Evolutionary conservation across 192 early-diverging fungal species (phyloP).

Genomic region (Backusella morwellensis): DNA sequence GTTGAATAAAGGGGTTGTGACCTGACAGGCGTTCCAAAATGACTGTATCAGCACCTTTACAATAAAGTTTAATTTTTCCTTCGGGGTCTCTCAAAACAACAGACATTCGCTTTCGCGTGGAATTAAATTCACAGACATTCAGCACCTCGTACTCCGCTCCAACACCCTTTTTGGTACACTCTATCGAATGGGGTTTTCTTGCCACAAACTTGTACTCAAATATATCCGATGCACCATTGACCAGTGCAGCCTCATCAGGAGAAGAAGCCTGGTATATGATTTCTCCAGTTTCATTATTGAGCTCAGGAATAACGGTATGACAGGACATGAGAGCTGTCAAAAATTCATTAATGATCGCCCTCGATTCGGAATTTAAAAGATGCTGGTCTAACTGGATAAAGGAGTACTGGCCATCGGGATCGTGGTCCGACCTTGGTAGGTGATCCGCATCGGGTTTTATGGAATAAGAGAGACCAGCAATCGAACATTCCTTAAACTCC

Average conservation of each 20-base stretch:
- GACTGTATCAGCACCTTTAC: conserved; percentile 96
- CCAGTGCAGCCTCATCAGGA: conserved; percentile 92
- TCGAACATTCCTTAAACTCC: conserved; percentile 86
- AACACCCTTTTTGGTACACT: conserved; percentile 38
- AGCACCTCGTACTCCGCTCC: conserved; percentile 81
- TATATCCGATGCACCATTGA: conserved; percentile 50
- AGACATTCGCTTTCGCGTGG: conserved; percentile 94
- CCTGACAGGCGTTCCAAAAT: conserved; percentile 79
- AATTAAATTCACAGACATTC: conserved; percentile 95
- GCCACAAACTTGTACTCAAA: conserved; percentile 67
- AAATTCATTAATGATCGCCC: conserved; percentile 79
- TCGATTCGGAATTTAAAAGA: conserved; percentile 50
- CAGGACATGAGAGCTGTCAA: conserved; percentile 85
- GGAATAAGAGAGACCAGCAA: conserved; percentile 90
- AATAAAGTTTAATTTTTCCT: conserved; percentile 82
- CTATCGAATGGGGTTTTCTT: conserved; percentile 55
- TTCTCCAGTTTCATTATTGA: conserved; percentile 55
- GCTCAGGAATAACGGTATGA: conserved; percentile 93
- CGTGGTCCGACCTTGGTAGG: conserved; percentile 64
- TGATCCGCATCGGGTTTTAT: conserved; percentile 86
- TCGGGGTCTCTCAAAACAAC: conserved; percentile 82
- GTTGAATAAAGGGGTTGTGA: conserved; percentile 66
- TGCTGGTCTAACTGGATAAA: conserved; percentile 62
- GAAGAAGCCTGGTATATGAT: conserved; percentile 92
- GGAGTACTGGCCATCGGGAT: conserved; percentile 59